Evolutionary conservation across 23 red algal genomes (phyloP).

Genomic region (Porphyridium purpureum): DNA sequence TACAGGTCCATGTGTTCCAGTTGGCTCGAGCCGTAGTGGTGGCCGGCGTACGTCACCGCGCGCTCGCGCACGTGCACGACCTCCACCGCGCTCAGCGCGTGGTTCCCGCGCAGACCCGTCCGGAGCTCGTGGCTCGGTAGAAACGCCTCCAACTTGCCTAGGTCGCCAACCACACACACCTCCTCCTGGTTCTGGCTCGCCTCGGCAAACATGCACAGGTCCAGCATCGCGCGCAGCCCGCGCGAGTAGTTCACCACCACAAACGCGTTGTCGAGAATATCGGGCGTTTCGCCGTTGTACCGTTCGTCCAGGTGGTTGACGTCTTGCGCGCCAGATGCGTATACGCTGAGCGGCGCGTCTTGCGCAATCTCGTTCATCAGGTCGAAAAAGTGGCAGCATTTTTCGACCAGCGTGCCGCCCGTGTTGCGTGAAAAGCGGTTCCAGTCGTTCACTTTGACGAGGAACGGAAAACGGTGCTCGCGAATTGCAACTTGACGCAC

Average conservation of each 20-base stretch:
- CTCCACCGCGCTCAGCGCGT: conserved; percentile 21
- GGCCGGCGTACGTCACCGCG: conserved; percentile 23
- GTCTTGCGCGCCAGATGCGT: conserved; percentile 29
- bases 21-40: conserved; percentile 49
- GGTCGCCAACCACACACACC: conserved; percentile 15
- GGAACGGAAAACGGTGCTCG: conserved; percentile 62
- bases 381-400: conserved; percentile 68
- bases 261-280: conserved; percentile 48
- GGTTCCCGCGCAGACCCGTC: conserved; percentile 13
- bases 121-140: conserved; percentile 34
- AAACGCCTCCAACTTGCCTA: conserved; percentile 46
- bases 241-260: conserved; percentile 46
- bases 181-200: conserved; percentile 41
- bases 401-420: conserved; percentile 52
- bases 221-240: conserved; percentile 22
- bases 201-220: conserved; percentile 75
- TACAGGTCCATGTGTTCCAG: conserved; percentile 37
- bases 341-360: conserved; percentile 12
- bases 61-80: conserved; percentile 18
- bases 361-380: conserved; percentile 36
- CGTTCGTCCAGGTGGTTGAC: conserved; percentile 48
- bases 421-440: conserved; percentile 30
- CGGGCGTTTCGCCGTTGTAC: conserved; percentile 23
- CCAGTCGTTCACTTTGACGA: conserved; percentile 43
- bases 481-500: conserved; percentile 32